Conservation (phyloP, 2,329 filamentous ascomycete genomes). For the Diplodia corticola region DNA sequence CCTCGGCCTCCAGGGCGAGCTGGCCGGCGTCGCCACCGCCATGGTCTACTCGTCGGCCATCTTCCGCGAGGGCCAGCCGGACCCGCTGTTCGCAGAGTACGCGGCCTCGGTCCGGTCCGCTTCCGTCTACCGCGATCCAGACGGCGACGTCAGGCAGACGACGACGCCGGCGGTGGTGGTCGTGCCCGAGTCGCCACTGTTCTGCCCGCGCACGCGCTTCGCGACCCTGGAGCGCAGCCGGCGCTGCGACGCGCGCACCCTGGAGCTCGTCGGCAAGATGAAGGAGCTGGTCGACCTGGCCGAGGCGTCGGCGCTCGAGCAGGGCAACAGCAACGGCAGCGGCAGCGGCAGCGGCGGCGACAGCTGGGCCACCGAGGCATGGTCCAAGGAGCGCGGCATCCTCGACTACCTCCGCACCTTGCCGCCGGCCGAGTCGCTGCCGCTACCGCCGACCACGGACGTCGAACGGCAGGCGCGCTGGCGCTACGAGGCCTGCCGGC, state of each 20-base stretch:
- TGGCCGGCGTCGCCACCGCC: conserved; percentile 32
- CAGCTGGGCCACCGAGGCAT: background rate
- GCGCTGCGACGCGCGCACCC: conserved; percentile 25
- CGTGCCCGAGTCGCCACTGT: conserved; percentile 41
- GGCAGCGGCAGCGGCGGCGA: too few relatives aligned
- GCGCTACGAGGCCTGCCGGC: conserved; percentile 40
- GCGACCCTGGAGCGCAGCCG: conserved; percentile 32
- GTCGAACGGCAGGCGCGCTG: conserved; percentile 28
- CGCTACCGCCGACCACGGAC: conserved; percentile 25
- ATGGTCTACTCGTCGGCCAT: conserved; percentile 35
- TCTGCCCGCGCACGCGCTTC: conserved; percentile 32
- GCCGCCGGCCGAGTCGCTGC: conserved; percentile 24
- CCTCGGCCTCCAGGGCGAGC: conserved; percentile 34
- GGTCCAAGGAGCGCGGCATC: background rate
- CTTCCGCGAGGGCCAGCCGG: conserved; percentile 34
- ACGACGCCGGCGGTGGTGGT: too few relatives aligned
- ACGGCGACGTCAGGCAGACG: too few relatives aligned
- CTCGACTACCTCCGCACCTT: background rate
- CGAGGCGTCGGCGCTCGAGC: conserved; percentile 24
- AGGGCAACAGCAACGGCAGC: too few relatives aligned
- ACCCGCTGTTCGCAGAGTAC: conserved; percentile 33
- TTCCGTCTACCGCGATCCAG: background rate
- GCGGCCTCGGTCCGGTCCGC: background rate
- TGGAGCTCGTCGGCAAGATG: conserved; percentile 33
- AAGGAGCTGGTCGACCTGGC: conserved; percentile 36